These are phyloP conservation scores for Cyberlindnera nakhonratchasimensis DNA, from an alignment of 805 yeast species.

Conservation along the genomic window DNA sequence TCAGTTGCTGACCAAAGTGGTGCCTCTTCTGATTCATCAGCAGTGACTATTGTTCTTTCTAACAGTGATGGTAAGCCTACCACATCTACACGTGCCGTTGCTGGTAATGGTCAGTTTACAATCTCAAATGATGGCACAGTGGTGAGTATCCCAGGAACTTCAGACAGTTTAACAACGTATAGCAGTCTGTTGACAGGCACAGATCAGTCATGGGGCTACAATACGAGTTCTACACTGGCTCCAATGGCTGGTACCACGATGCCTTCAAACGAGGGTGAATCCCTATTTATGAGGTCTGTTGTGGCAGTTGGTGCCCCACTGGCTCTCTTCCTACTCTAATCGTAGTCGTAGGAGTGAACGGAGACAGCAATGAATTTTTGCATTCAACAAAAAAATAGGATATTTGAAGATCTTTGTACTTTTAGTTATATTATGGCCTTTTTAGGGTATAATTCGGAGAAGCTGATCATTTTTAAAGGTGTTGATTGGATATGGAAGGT, in stretches of 20 bases:
- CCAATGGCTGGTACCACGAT: constrained; percentile 15
- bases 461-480: too few relatives aligned
- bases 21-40: background rate
- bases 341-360: too few relatives aligned
- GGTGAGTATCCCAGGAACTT: constrained; percentile 5
- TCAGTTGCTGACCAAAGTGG: background rate
- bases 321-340: constrained; percentile 3
- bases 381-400: background rate
- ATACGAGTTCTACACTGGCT: constrained; percentile 8
- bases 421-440: too few relatives aligned
- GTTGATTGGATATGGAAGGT: too few relatives aligned
- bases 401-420: too few relatives aligned
- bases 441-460: too few relatives aligned
- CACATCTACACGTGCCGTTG: background rate
- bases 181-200: constrained; percentile 6
- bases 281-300: constrained; percentile 2
- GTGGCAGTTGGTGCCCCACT: constrained; percentile 5
- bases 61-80: background rate
- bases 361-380: background rate
- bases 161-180: constrained; percentile 6
- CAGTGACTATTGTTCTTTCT: background rate
- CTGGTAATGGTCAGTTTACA: constrained; percentile 11
- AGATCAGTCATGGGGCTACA: constrained; percentile 13
- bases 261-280: constrained; percentile 4
- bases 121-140: constrained; percentile 8